These are phyloP conservation scores for Pestalotiopsis sp. DNA, from an alignment of 2,329 filamentous ascomycete genomes.

Conservation along the genomic window DNA sequence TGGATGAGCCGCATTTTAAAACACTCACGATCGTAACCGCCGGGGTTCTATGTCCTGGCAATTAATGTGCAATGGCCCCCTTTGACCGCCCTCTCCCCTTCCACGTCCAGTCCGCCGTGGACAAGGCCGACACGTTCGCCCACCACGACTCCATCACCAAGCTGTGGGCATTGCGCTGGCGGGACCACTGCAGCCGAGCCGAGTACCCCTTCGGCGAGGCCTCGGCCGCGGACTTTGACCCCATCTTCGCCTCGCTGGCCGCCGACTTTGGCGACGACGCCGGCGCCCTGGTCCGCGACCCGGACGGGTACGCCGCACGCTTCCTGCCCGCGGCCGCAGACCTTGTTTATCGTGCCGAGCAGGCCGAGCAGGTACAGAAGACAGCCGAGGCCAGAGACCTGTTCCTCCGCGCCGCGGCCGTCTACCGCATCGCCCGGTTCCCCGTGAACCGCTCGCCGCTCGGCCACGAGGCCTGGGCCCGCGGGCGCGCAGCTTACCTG, in stretches of 20 bases:
- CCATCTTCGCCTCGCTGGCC: conserved; percentile 66
- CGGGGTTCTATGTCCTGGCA: not conserved
- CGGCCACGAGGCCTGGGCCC: conserved; percentile 65
- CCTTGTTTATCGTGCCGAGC: conserved; percentile 54
- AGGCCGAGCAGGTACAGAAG: conserved; percentile 49
- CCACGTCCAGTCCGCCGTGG: not conserved
- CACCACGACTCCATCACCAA: conserved; percentile 62
- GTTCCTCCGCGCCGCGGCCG: conserved; percentile 70
- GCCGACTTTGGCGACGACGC: conserved; percentile 64
- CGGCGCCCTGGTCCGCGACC: conserved; percentile 49
- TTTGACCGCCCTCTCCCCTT: not conserved
- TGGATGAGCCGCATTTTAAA: not conserved
- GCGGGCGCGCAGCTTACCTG: conserved; percentile 65
- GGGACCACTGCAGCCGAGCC: conserved; percentile 61
- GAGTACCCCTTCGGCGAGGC: conserved; percentile 79
- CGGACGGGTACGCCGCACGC: conserved; percentile 55
- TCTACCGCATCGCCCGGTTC: conserved; percentile 76
- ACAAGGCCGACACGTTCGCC: conserved; percentile 26
- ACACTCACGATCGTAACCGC: not conserved
- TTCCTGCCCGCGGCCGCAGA: conserved; percentile 64
- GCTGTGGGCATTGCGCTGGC: conserved; percentile 79
- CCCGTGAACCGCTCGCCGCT: conserved; percentile 51
- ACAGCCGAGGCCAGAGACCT: conserved; percentile 57
- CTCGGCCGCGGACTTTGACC: conserved; percentile 67
- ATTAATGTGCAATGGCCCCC: not conserved